These are phyloP conservation scores for Pulveroboletus sp. DNA, from an alignment of 768 basidiomycete genomes.

Conservation along the genomic window DNA sequence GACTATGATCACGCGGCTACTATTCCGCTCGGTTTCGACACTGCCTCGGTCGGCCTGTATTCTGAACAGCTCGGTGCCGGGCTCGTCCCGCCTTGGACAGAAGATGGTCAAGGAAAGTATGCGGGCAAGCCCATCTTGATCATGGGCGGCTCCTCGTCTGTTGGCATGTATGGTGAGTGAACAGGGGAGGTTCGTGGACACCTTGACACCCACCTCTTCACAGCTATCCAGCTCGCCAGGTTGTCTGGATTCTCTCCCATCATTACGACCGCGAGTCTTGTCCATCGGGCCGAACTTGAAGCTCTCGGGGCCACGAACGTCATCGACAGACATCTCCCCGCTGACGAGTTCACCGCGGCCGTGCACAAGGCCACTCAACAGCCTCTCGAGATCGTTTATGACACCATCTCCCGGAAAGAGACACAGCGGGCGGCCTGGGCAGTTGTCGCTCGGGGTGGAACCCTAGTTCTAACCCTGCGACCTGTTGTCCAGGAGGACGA, in stretches of 20 bases:
- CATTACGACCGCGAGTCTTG: constrained; percentile 35
- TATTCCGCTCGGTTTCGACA: constrained; percentile 44
- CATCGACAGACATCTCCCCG: constrained; percentile 28
- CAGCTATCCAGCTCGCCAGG: constrained; percentile 39
- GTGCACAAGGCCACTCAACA: constrained; percentile 24
- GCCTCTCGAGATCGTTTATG: constrained; percentile 23
- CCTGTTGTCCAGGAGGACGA: constrained; percentile 20
- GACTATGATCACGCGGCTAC: constrained; percentile 43
- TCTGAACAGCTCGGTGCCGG: constrained; percentile 34
- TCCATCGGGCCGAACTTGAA: constrained; percentile 29
- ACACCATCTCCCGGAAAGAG: constrained; percentile 29
- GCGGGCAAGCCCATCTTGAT: constrained; percentile 40
- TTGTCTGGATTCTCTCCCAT: constrained; percentile 39
- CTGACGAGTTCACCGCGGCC: constrained; percentile 10
- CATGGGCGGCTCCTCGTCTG: constrained; percentile 45
- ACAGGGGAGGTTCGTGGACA: not conserved
- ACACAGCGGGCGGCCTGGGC: constrained; percentile 35
- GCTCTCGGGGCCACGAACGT: constrained; percentile 39
- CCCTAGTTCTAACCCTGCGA: constrained; percentile 27
- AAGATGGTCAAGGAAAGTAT: constrained; percentile 34
- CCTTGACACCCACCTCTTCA: constrained; percentile 1
- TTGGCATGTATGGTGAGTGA: constrained; percentile 43
- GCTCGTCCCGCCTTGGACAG: constrained; percentile 34
- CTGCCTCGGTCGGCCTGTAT: constrained; percentile 46
- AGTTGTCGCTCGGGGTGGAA: constrained; percentile 31